Percentiles rank a stretch among this genome's conserved stretches.
Conservation (phyloP, 495 filamentous ascomycete species). For the Aspergillus avenaceus region DNA sequence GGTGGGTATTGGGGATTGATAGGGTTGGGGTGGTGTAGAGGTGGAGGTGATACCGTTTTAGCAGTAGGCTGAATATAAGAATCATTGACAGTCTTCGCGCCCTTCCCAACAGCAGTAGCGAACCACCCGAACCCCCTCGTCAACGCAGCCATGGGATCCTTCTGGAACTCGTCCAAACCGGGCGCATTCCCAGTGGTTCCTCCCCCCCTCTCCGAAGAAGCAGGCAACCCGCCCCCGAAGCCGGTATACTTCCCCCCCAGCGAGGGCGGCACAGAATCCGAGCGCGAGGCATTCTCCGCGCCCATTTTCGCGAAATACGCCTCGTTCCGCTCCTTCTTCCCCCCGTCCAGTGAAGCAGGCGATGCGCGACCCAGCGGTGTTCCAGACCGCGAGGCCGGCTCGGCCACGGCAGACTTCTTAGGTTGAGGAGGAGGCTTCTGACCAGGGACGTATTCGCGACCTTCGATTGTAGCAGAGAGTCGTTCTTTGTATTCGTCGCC, state of each 20-base stretch:
- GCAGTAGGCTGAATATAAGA: slow-evolving; percentile 87
- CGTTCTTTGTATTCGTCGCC: slow-evolving; percentile 97
- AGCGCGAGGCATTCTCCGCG: slow-evolving; percentile 69
- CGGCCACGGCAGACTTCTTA: slow-evolving; percentile 30
- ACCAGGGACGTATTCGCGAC: slow-evolving; percentile 70
- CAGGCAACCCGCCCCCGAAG: slow-evolving; percentile 70
- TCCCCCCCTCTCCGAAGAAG: slow-evolving; percentile 17
- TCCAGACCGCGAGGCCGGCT: slow-evolving; percentile 25
- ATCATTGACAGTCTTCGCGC: slow-evolving; percentile 84
- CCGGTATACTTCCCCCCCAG: slow-evolving; percentile 91
- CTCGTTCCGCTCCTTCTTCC: slow-evolving; percentile 68
- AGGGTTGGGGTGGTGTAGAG: neutral
- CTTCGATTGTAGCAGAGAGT: slow-evolving; percentile 78
- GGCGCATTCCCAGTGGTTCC: slow-evolving; percentile 43
- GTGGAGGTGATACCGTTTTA: slow-evolving; percentile 57
- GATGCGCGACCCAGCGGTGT: slow-evolving; percentile 33
- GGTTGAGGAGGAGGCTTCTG: slow-evolving; percentile 39
- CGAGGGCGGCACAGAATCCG: slow-evolving; percentile 69
- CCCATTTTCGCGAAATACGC: slow-evolving; percentile 86
- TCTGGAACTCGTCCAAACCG: slow-evolving; percentile 77
- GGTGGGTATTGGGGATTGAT: neutral
- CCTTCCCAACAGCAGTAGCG: slow-evolving; percentile 74
- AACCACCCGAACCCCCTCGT: slow-evolving; percentile 96
- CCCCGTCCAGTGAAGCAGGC: slow-evolving; percentile 24
- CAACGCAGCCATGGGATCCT: slow-evolving; percentile 83